Conservation (phyloP, 2,329 filamentous ascomycete species). For the Fusarium avenaceum region DNA sequence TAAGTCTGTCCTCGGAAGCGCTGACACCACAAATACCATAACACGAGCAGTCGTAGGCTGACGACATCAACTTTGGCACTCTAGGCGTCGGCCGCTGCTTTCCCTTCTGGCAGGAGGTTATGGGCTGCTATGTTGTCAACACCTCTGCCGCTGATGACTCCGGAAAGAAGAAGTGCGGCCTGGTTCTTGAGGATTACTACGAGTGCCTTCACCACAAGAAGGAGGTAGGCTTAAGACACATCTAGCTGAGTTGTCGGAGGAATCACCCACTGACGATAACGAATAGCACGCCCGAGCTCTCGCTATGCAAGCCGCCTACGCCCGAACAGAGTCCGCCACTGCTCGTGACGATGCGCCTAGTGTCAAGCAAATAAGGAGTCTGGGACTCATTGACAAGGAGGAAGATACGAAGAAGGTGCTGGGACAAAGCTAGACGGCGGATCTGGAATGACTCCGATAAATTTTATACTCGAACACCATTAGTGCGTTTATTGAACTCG, state of each 20-base stretch:
- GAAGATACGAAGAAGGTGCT: constrained; percentile 78
- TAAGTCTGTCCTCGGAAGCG: constrained; percentile 58
- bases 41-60: constrained; percentile 33
- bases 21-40: neutral
- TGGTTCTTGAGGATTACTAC: constrained; percentile 94
- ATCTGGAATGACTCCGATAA: constrained; percentile 19
- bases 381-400: constrained; percentile 87
- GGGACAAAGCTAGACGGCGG: constrained; percentile 50
- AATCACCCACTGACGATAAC: constrained; percentile 30
- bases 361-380: constrained; percentile 86
- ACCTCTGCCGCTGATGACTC: constrained; percentile 81
- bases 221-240: constrained; percentile 76
- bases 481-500: constrained; percentile 8
- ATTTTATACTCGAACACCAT: constrained; percentile 17
- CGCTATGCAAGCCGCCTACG: constrained; percentile 86
- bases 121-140: constrained; percentile 98
- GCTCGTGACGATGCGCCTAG: constrained; percentile 85
- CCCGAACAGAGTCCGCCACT: constrained; percentile 81
- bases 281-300: constrained; percentile 80
- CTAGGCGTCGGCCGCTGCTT: constrained; percentile 84
- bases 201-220: constrained; percentile 99
- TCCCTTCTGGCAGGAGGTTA: constrained; percentile 99
- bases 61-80: constrained; percentile 35
- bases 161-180: constrained; percentile 88
- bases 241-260: neutral